Conservation (phyloP, 371 early-diverging fungal species). For the Fennellomyces sp. region DNA sequence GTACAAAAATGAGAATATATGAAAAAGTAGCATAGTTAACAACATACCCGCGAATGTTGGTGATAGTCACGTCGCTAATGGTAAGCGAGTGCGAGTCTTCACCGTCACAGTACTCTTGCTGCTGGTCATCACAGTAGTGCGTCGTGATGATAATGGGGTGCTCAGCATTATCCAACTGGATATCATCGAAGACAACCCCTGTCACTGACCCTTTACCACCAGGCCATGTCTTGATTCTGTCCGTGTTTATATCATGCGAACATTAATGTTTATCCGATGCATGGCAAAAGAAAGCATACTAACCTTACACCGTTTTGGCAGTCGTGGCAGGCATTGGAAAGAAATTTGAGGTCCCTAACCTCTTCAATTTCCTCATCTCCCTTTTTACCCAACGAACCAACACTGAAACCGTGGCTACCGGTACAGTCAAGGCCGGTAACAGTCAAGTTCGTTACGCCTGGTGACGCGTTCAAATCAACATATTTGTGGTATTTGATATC, state of each 20-base stretch:
- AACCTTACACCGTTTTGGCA: constrained; percentile 40
- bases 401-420: constrained; percentile 38
- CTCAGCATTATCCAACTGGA: constrained; percentile 21
- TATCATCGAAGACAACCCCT: constrained; percentile 17
- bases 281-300: neutral
- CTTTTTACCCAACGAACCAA: constrained; percentile 38
- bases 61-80: constrained; percentile 26
- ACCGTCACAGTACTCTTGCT: constrained; percentile 15
- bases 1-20: neutral
- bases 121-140: constrained; percentile 27
- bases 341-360: constrained; percentile 25
- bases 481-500: neutral
- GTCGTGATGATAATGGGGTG: constrained; percentile 31
- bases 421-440: constrained; percentile 23
- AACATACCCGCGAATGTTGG: constrained; percentile 20
- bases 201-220: constrained; percentile 26
- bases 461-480: neutral
- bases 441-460: constrained; percentile 28
- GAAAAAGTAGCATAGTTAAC: neutral
- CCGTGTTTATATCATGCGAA: neutral
- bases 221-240: constrained; percentile 31
- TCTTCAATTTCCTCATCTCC: constrained; percentile 16
- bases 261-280: neutral
- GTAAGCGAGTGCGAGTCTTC: constrained; percentile 21
- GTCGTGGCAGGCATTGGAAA: constrained; percentile 25